Base-by-base conservation (phyloP, 192 early-diverging fungal species). In the Coemansia sp. region DNA sequence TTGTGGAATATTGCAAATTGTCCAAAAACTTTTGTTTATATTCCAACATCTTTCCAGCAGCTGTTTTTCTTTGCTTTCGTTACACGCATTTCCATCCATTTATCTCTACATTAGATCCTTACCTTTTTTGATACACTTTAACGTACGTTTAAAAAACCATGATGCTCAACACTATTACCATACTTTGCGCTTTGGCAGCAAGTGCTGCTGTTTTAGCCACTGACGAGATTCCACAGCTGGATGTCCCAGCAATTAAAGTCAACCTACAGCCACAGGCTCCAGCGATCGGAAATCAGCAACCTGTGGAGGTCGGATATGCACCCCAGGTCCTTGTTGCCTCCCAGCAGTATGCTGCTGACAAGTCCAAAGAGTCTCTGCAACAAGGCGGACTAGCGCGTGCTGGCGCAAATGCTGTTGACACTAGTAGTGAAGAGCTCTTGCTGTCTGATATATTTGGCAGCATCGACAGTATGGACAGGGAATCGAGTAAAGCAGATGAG, bases 221-320 rank as follows among this genome's bases (percentile, higher is more conserved):
- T 12, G 13, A 51, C 48, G 48, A 51, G 48, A 26, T 13, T 0
- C 25, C 9, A 12, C 48, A 23, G 21, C 21, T 15, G 20, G 20
- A 7, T 21, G 20, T n/a, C 20, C 43, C 43, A 46, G 43, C 18
- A 0, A 6, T 46, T 20, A n/a, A 20, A 46, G 20, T 20, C 43
- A 46, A n/a, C 23, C 10, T 15, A 39, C 37, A 39, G 37, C 37
- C 37, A 39, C 9, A 12, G 1, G 23, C 8, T 2, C 48, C 48
- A 0, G 48, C 13, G 23, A 26, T 26, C 26, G 55, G 21, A 2
- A n/a, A 4, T 34, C 21, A 31, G 4, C 13, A 26, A 1, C 31
- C 58, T 26, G 63, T 29, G 30, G 77, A 79, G 29, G 77, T 74
- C 21, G 77, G 77, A 4, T 79, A 79, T 57, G 66, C 67, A 21